Conservation (phyloP, 1,284 basidiomycete species). For the Ceratobasidium papillatum region DNA sequence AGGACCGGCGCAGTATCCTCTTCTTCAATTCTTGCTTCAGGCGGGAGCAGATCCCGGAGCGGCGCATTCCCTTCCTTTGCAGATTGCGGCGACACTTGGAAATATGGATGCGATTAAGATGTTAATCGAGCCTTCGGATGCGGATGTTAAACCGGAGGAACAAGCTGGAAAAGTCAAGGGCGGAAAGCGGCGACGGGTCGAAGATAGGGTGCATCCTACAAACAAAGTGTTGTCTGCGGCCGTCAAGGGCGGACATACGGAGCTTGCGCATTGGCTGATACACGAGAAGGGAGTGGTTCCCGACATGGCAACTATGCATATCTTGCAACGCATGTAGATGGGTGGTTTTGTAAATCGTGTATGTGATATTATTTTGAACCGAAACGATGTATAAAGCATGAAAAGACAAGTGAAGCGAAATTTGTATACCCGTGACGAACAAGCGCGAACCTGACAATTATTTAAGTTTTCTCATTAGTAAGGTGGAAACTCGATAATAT, state of each 20-base stretch:
- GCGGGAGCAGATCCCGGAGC: conserved; percentile 73
- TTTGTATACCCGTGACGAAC: no score
- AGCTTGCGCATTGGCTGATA: conserved; percentile 30
- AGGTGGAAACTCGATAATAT: no score
- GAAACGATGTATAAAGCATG: no score
- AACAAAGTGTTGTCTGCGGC: conserved; percentile 69
- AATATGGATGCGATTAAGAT: conserved; percentile 73
- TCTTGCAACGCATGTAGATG: conserved; percentile 68
- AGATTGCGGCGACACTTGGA: conserved; percentile 74
- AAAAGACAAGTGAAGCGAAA: no score
- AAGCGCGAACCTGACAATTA: no score
- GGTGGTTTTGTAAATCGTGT: no score
- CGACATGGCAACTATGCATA: conserved; percentile 47
- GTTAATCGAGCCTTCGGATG: conserved; percentile 69
- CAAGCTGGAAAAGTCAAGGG: conserved; percentile 1
- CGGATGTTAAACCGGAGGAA: not conserved
- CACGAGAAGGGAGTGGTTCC: conserved; percentile 36
- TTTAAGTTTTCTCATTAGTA: no score
- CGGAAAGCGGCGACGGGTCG: conserved; percentile 63
- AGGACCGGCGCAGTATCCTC: conserved; percentile 51
- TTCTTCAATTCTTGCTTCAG: conserved; percentile 73
- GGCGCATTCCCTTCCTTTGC: conserved; percentile 70
- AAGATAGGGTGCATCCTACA: conserved; percentile 67
- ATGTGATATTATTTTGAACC: no score
- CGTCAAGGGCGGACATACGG: conserved; percentile 63